A percentile compares a stretch with the other conserved stretches of the same genome.
phyloP scores from a whole-genome alignment of 2,329 filamentous ascomycete species.

The Graphilbum ipis-grandicollis region DNA sequence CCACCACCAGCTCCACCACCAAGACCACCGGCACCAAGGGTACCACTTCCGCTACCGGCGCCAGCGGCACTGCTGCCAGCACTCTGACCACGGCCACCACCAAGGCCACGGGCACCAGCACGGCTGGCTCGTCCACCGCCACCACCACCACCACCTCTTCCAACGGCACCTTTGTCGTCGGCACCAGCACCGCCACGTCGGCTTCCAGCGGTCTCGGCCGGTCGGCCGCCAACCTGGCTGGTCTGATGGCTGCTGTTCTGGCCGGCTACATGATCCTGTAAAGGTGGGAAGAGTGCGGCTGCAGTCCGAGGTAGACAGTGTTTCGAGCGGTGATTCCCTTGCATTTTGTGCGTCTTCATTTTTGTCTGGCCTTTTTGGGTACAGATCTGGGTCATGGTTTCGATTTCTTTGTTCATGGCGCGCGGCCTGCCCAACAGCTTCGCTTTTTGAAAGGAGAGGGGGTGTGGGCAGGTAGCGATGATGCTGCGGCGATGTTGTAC shows the following conservation, averaged over 20 bases:
- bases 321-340: background rate
- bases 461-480: too few species aligned
- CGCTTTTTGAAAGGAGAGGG: too few species aligned
- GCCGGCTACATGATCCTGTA: conserved; percentile 13
- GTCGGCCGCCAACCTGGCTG: conserved; percentile 9
- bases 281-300: background rate
- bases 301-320: background rate
- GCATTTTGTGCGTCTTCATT: too few species aligned
- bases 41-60: conserved; percentile 8
- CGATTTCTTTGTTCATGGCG: too few species aligned
- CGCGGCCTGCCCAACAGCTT: too few species aligned
- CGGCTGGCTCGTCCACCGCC: conserved; percentile 3
- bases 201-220: conserved; percentile 9
- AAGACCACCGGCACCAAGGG: conserved; percentile 2
- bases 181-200: background rate
- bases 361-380: too few species aligned
- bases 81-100: background rate
- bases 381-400: too few species aligned
- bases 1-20: conserved; percentile 12
- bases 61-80: background rate
- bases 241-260: conserved; percentile 11
- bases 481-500: too few species aligned
- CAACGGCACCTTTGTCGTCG: background rate
- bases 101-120: background rate
- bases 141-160: conserved; percentile 11